These are phyloP conservation scores for Fraxinus ornus DNA, from an alignment of 305 asterid genomes.

Conservation along the genomic window DNA sequence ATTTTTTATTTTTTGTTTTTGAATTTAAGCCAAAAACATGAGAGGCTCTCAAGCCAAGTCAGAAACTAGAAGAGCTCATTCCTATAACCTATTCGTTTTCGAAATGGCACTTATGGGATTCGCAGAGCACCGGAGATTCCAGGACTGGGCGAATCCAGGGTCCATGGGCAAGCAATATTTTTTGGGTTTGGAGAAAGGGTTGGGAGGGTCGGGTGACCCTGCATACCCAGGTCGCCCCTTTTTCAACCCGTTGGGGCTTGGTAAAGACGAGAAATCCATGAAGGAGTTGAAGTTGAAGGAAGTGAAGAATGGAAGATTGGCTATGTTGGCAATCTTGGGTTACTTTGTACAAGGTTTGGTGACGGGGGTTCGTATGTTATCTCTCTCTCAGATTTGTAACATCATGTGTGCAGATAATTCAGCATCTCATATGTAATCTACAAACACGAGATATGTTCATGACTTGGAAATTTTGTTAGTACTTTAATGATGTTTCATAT, in stretches of 20 bases:
- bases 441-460: neutral
- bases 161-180: constrained; percentile 94
- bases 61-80: neutral
- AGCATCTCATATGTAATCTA: constrained; percentile 8
- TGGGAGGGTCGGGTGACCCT: constrained; percentile 78
- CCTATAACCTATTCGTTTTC: constrained; percentile 71
- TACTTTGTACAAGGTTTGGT: constrained; percentile 71
- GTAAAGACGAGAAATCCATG: constrained; percentile 82
- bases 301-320: constrained; percentile 86
- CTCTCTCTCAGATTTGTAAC: constrained; percentile 22
- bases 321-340: constrained; percentile 87
- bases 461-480: neutral
- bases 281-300: constrained; percentile 85
- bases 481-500: neutral
- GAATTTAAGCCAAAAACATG: neutral
- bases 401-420: constrained; percentile 31
- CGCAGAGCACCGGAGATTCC: constrained; percentile 90
- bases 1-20: neutral
- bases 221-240: constrained; percentile 89
- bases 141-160: constrained; percentile 87
- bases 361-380: constrained; percentile 49
- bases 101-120: constrained; percentile 95
- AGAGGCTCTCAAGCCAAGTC: neutral
- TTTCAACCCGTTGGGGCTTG: constrained; percentile 90
- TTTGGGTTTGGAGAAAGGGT: constrained; percentile 72